These are phyloP conservation scores for Diaporthe sp. DNA, from an alignment of 2,329 filamentous ascomycete species.

Conservation along the genomic window DNA sequence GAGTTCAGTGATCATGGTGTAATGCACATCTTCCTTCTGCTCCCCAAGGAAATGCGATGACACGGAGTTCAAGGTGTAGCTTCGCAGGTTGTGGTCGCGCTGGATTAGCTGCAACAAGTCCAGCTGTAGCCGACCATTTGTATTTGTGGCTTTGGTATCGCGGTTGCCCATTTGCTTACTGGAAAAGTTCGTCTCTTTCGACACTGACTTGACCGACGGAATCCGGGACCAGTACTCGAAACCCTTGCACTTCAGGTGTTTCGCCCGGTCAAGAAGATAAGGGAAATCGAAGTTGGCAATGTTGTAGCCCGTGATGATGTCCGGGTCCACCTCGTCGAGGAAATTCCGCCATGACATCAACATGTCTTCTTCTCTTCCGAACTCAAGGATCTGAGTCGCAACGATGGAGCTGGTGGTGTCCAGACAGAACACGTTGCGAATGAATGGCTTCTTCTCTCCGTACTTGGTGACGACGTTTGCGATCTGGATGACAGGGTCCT, in stretches of 20 bases:
- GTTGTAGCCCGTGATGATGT: slow-evolving; percentile 99
- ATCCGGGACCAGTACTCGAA: slow-evolving; percentile 93
- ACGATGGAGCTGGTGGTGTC: slow-evolving; percentile 94
- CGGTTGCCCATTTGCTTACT: slow-evolving; percentile 99
- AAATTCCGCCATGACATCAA: slow-evolving; percentile 94
- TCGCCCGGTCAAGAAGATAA: slow-evolving; percentile 90
- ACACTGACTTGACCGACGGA: slow-evolving; percentile 74
- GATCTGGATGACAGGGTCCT: slow-evolving; percentile 97
- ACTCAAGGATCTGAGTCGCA: slow-evolving; percentile 91
- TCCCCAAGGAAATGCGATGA: slow-evolving; percentile 94
- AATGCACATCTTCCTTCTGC: slow-evolving; percentile 98
- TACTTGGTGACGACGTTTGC: slow-evolving; percentile 95
- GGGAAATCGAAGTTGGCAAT: slow-evolving; percentile 99
- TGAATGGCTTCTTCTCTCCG: slow-evolving; percentile 94
- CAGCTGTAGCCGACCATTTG: slow-evolving; percentile 90
- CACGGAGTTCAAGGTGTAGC: slow-evolving; percentile 97
- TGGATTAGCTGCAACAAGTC: slow-evolving; percentile 96
- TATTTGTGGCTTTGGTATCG: slow-evolving; percentile 94
- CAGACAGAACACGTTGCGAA: slow-evolving; percentile 95
- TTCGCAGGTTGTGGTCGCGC: slow-evolving; percentile 92
- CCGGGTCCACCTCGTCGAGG: slow-evolving; percentile 88
- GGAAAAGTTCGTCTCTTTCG: slow-evolving; percentile 86
- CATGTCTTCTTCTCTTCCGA: slow-evolving; percentile 85
- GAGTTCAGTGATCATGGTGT: slow-evolving; percentile 98
- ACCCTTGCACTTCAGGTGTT: slow-evolving; percentile 78